Evolutionary conservation across 345 rosid species (phyloP).

Genomic region (Linum usitatissimum): DNA sequence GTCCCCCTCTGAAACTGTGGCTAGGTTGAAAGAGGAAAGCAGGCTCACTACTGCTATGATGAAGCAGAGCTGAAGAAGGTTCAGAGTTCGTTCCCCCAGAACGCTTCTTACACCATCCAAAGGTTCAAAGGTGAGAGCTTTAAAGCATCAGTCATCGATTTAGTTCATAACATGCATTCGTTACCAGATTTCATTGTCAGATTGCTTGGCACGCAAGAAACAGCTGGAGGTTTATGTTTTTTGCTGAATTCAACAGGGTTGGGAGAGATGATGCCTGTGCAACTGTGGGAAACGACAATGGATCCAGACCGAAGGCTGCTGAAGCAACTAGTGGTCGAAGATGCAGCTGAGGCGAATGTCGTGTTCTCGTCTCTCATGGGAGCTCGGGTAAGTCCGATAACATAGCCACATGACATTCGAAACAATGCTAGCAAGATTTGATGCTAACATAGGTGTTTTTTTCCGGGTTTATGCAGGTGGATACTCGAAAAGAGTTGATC

Average conservation of each 20-base stretch:
- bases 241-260: slow-evolving; percentile 35
- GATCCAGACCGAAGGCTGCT: slow-evolving; percentile 73
- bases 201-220: too few species aligned
- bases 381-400: slow-evolving; percentile 43
- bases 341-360: slow-evolving; percentile 61
- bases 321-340: slow-evolving; percentile 73
- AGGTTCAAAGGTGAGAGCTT: slow-evolving; percentile 77
- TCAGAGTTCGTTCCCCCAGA: slow-evolving; percentile 49
- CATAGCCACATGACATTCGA: too few species aligned
- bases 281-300: slow-evolving; percentile 97
- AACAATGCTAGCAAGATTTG: background rate
- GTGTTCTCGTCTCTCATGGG: slow-evolving; percentile 95
- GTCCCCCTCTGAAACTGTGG: slow-evolving; percentile 14
- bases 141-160: background rate
- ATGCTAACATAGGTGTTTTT: background rate
- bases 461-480: slow-evolving; percentile 39
- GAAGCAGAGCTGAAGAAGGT: slow-evolving; percentile 64
- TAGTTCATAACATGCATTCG: background rate
- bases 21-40: slow-evolving; percentile 91
- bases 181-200: background rate
- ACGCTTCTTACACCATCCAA: slow-evolving; percentile 83
- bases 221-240: background rate
- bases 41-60: slow-evolving; percentile 64
- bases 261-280: slow-evolving; percentile 99
- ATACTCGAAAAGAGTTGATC: slow-evolving; percentile 71